Evolutionary conservation across 768 basidiomycete species (phyloP), one percentile per base, ranked within the genome.

Genomic region (Boletellus ananiceps): DNA sequence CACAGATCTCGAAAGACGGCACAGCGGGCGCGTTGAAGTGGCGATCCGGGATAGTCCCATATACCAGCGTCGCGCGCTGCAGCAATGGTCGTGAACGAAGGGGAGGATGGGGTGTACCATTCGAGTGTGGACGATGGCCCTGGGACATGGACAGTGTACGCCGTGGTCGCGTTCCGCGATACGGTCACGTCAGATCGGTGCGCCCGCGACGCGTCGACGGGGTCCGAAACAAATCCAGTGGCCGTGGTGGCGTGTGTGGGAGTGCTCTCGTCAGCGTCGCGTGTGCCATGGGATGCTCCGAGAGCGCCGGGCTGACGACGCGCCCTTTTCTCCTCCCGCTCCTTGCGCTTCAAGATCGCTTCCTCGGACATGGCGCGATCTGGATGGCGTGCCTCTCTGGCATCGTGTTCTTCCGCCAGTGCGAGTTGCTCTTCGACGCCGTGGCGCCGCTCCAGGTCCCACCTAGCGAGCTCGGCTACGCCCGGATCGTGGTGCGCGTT

Each of bases 1-100:
- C 88, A 91, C 12, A 96, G 65, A 55, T 82, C 83, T 38, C 77
- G 76, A 64, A 93, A 95, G 9, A 93, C 86, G 9, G 75, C 82
- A 54, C 88, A 93, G 47, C 82, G 76, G 11, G 93, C 90, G 3
- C 79, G 75, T 62, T 95, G 85, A 36, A 74, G 63, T 2, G 79
- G 68, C 2, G 73, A 83, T 4, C 74, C 67, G 0, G 92, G 91
- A 61, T 86, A 93, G 15, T 71, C 69, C 91, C 91, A 95, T 40
- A 94, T 66, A 1, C 83, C 82, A 0, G 86, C 86, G 6, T 69
- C 72, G 31, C 72, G 78, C 5, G 92, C 91, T 0, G 75, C 69
- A 6, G 72, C 68, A 34, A 93, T 70, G 3, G 83, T 81, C 2
- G 71, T 43, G 64, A 82, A 86, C 2, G 74, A 69, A 58, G 66